Percentiles rank a stretch among this genome's conserved stretches.
Conservation (phyloP, 352 stramenopile species). For the Globisporangium perplexum region DNA sequence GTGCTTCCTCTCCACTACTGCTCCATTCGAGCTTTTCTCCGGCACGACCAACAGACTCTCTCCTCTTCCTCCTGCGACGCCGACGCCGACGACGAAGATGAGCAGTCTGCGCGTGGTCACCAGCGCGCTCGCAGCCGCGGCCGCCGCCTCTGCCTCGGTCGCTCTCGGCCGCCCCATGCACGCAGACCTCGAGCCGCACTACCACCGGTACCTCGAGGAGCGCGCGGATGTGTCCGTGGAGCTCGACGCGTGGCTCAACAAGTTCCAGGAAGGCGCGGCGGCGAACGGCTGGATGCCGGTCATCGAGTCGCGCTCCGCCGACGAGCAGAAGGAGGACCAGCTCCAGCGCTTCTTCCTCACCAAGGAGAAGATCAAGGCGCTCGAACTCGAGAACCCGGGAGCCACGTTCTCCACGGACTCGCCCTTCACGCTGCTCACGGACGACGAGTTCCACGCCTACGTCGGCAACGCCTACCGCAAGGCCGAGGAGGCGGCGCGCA, state of each 20-base stretch:
- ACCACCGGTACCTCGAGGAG: conserved; percentile 47
- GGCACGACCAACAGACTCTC: not conserved
- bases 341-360: conserved; percentile 19
- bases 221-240: conserved; percentile 30
- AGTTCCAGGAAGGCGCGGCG: conserved; percentile 19
- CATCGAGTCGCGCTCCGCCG: conserved; percentile 17
- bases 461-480: conserved; percentile 13
- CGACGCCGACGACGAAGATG: not conserved
- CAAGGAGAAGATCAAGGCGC: conserved; percentile 9
- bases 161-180: conserved; percentile 14
- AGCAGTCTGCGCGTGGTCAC: conserved; percentile 6
- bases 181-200: conserved; percentile 19
- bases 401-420: conserved; percentile 25
- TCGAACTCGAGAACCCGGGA: conserved; percentile 1
- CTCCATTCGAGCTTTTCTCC: not conserved
- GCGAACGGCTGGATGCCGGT: conserved; percentile 20
- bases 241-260: conserved; percentile 39
- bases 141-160: conserved; percentile 14
- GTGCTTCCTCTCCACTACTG: not conserved
- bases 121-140: conserved; percentile 13
- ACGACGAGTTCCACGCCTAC: conserved; percentile 24
- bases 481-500: not conserved
- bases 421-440: conserved; percentile 26
- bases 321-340: conserved; percentile 26
- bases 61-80: not conserved